phyloP scores from a whole-genome alignment of 345 rosid genomes.

The Triadica sebifera region DNA sequence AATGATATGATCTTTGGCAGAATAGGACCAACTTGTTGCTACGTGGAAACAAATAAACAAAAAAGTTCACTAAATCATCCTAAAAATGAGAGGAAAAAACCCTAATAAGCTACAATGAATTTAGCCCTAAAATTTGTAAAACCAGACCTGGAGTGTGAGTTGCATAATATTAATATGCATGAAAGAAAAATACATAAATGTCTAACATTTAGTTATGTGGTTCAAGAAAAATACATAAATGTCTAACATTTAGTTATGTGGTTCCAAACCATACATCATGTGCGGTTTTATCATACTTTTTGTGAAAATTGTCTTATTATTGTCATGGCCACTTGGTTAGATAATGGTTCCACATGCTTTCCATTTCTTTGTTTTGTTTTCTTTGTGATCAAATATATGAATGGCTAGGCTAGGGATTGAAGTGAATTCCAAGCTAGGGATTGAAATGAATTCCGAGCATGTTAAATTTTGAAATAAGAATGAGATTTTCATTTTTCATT shows the following conservation, averaged over 20 bases:
- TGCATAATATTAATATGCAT: not conserved
- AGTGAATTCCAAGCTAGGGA: too few relatives aligned
- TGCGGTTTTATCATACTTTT: not conserved
- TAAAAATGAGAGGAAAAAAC: not conserved
- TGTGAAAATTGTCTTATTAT: not conserved
- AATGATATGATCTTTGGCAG: not conserved
- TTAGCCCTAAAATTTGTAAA: conserved; percentile 13
- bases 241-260: conserved; percentile 11
- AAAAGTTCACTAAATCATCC: not conserved
- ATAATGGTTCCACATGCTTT: conserved; percentile 26
- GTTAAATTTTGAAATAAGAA: too few relatives aligned
- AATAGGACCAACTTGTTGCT: not conserved
- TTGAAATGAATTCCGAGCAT: too few relatives aligned
- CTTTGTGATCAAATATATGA: not conserved
- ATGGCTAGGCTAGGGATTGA: too few relatives aligned
- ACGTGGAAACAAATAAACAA: not conserved
- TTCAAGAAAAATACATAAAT: not conserved
- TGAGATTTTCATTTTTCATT: too few relatives aligned
- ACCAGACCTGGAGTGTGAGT: not conserved
- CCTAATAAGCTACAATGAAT: conserved; percentile 22
- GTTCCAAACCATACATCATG: conserved; percentile 12
- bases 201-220: not conserved
- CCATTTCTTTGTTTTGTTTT: not conserved
- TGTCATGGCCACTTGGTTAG: conserved; percentile 13
- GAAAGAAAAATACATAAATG: not conserved